Base-by-base conservation (phyloP, 2,329 filamentous ascomycete species). In the Orbilia blumenaviensis region DNA sequence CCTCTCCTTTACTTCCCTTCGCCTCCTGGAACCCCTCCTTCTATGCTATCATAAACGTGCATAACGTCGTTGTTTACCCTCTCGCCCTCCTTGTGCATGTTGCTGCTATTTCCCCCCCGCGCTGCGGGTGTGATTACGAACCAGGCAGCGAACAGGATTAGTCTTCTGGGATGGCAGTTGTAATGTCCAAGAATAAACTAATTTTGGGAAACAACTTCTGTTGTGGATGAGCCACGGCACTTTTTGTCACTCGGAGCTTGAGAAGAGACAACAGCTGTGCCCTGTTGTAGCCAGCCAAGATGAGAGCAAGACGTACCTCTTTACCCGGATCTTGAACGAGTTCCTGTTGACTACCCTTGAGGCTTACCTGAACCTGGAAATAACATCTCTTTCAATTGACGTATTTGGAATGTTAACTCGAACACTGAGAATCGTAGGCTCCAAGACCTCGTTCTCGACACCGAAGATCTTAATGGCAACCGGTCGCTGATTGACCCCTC, bases 401-500 rank as follows among this genome's bases (percentile, higher is more conserved):
- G 63, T 67, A 67, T 75, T 67, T 46, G 72, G 72, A 76, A 75
- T 66, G 71, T 66, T 74, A 74, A 56, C 52, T 56, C 52, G 52
- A 56, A 23, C 32, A n/a, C 52, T 44, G 62, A 63, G 54, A 46
- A 36, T 36, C 44, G 46, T 69, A 76, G 72, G 72, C 64, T 76
- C 48, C 72, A 76, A 63, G 64, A 76, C 46, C 58, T 76, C 58
- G 72, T 76, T 66, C 63, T 76, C 64, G 72, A 76, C 42, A 66
- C 64, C 32, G 72, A 76, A 54, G 58, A 69, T 66, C 56, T 60
- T 27, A 91, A 92, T 79, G 86, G 87, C 50, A 94, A 93, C 88
- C 92, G 0, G 94, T 91, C 94, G 0, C 38, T 67, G 46, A 87
- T 96, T 78, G 92, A 96, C 77, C 93, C 93, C 3, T 93, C 91